These are phyloP conservation scores for Isabelozyma pseudorhagii DNA, from an alignment of 805 yeast species.

Conservation along the genomic window DNA sequence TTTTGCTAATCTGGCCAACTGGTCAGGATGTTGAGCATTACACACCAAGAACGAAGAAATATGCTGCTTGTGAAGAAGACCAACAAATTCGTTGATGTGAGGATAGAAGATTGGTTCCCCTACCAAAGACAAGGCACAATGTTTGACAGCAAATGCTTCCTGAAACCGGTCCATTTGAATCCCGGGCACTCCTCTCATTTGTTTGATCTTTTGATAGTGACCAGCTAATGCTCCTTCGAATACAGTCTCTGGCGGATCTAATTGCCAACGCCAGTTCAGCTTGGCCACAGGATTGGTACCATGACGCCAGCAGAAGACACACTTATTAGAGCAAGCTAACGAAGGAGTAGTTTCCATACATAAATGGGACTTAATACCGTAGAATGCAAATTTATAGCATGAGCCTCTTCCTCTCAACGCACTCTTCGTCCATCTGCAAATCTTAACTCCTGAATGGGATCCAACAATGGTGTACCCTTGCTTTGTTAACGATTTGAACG, in stretches of 20 bases:
- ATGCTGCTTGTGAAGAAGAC: slow-evolving; percentile 71
- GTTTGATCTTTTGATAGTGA: slow-evolving; percentile 88
- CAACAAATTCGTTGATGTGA: slow-evolving; percentile 79
- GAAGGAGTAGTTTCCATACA: slow-evolving; percentile 97
- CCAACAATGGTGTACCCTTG: slow-evolving; percentile 95
- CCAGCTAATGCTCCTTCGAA: slow-evolving; percentile 83
- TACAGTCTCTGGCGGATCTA: slow-evolving; percentile 83
- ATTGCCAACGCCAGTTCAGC: slow-evolving; percentile 90
- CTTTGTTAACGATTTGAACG: slow-evolving; percentile 81
- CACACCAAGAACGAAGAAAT: slow-evolving; percentile 89
- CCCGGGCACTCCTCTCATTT: slow-evolving; percentile 95
- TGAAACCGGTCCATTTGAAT: slow-evolving; percentile 85
- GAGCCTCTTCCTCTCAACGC: slow-evolving; percentile 93
- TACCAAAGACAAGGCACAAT: slow-evolving; percentile 88
- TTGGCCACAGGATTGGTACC: slow-evolving; percentile 97
- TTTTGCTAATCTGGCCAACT: slow-evolving; percentile 60
- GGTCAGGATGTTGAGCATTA: slow-evolving; percentile 94
- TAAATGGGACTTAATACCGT: slow-evolving; percentile 84
- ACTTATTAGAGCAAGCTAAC: slow-evolving; percentile 87
- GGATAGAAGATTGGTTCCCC: slow-evolving; percentile 97
- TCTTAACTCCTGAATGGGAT: slow-evolving; percentile 91
- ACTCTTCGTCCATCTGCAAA: slow-evolving; percentile 94
- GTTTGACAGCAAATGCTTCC: slow-evolving; percentile 85
- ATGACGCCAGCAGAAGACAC: slow-evolving; percentile 97
- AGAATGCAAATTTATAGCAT: slow-evolving; percentile 88